Conservation (phyloP, 2,329 filamentous ascomycete species). For the Ophiostoma sp. region DNA sequence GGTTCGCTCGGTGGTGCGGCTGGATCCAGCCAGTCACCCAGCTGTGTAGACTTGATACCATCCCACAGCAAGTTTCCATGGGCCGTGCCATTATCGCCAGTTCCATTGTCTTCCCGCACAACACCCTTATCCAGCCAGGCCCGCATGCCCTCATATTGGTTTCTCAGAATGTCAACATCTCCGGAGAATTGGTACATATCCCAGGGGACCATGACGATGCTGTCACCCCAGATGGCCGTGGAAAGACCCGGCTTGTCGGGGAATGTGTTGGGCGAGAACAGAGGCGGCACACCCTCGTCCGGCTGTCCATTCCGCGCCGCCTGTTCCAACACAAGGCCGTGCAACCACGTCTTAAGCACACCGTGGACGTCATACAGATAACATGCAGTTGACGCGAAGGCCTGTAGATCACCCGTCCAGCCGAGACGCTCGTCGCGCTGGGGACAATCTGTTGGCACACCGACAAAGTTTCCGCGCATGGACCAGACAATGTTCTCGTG, state of each 20-base stretch:
- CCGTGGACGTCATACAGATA: constrained; percentile 3
- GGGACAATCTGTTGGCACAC: constrained; percentile 53
- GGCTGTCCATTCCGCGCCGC: background rate
- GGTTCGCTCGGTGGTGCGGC: background rate
- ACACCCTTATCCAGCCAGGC: background rate
- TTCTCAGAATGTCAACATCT: background rate
- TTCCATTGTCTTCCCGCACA: background rate
- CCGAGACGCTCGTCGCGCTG: constrained; percentile 50
- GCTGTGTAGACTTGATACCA: background rate
- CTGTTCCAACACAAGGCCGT: background rate
- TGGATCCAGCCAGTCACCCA: constrained; percentile 1
- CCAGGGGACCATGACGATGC: background rate
- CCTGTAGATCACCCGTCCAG: constrained; percentile 45
- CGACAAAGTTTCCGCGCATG: constrained; percentile 54
- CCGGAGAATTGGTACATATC: background rate
- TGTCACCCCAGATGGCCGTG: constrained; percentile 1
- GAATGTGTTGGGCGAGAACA: background rate
- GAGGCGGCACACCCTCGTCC: background rate
- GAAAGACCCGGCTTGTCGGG: background rate
- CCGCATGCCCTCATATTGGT: background rate
- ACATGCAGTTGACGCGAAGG: background rate
- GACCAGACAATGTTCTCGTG: constrained; percentile 52
- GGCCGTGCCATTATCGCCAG: background rate
- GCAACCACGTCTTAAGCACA: background rate
- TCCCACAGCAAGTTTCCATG: background rate